Evolutionary conservation across 495 filamentous ascomycete species (phyloP), one percentile per base, ranked within the genome.

Genomic region (Oidiodendron maius): DNA sequence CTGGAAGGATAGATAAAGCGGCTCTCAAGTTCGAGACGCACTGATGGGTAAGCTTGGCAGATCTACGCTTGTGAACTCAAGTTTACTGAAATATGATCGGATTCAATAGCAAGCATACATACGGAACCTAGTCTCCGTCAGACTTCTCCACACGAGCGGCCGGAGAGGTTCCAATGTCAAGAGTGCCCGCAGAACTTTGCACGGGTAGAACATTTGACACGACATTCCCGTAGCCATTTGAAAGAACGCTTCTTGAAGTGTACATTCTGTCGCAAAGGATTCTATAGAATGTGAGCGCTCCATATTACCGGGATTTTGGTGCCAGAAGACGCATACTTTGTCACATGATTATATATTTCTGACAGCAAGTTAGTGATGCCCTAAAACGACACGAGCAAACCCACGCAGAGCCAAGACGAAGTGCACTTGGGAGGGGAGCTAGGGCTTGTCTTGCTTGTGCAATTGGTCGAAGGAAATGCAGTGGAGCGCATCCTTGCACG

Each of bases 231-330:
- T 34, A 83, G 81, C 40, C 84, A 88, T 58, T 81, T 80, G 1
- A 83, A 82, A 50, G 81, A 83, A 59, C 83, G 83, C 54, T 79
- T 77, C 0, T 86, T 86, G 55, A 75, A 80, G 52, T 88, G 84
- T 55, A 64, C 72, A 8, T 72, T 79, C 53, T 88, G 84, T 60
- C 71, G 74, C 20, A 77, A 84, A 42, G 75, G 82, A 49, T 88
- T 88, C 82, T 16, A 67, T 71, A 60, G 78, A 69, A 71, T 77
- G 53, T 56, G 1, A 47, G 48, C 38, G 3, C 3, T 13, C 25
- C 17, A n/a, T 36, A 3, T 66, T 56, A 63, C 57, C 35, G 36
- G 6, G 15, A 39, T 42, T 46, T 38, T 13, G 17, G 18, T 16
- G 26, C n/a, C 51, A 45, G 37, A 39, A 32, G 32, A 46, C 26